phyloP scores from a whole-genome alignment of 2,329 filamentous ascomycete genomes.

The Myriangium duriaei region DNA sequence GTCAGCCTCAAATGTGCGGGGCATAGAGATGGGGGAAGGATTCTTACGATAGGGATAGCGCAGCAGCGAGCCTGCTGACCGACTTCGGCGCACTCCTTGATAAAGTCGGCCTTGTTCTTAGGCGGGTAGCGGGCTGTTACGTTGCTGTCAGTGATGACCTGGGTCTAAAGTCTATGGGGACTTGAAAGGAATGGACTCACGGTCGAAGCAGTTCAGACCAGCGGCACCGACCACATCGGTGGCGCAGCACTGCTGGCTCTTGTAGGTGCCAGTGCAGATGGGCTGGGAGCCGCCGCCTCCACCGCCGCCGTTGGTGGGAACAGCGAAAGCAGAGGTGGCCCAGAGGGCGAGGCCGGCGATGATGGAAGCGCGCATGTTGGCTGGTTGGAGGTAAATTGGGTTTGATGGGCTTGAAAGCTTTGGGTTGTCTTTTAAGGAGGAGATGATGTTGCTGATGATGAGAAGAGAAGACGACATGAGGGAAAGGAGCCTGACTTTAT shows the following conservation, averaged over 20 bases:
- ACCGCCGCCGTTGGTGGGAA: constrained; percentile 17
- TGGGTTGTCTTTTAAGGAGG: neutral
- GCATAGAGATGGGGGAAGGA: too few relatives aligned
- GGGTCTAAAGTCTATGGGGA: too few relatives aligned
- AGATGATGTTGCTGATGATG: neutral
- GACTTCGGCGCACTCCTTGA: constrained; percentile 33
- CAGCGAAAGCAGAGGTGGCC: constrained; percentile 19
- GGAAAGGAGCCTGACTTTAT: constrained; percentile 5
- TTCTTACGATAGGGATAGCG: constrained; percentile 34
- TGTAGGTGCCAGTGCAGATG: constrained; percentile 23
- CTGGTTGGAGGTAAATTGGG: neutral
- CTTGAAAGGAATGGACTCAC: constrained; percentile 38
- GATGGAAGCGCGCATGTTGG: constrained; percentile 11
- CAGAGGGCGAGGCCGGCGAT: constrained; percentile 8
- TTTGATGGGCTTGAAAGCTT: neutral
- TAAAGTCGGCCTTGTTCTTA: constrained; percentile 30
- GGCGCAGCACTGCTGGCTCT: constrained; percentile 45
- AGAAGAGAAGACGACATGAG: neutral
- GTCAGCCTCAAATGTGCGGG: too few relatives aligned
- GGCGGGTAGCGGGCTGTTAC: constrained; percentile 26
- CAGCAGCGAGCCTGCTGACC: constrained; percentile 49
- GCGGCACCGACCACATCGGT: constrained; percentile 48
- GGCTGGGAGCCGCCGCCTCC: constrained; percentile 19
- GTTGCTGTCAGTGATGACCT: too few relatives aligned
- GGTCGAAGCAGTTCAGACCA: constrained; percentile 43